Base-by-base conservation (phyloP, 345 rosid species). In the Erodium maritimum region DNA sequence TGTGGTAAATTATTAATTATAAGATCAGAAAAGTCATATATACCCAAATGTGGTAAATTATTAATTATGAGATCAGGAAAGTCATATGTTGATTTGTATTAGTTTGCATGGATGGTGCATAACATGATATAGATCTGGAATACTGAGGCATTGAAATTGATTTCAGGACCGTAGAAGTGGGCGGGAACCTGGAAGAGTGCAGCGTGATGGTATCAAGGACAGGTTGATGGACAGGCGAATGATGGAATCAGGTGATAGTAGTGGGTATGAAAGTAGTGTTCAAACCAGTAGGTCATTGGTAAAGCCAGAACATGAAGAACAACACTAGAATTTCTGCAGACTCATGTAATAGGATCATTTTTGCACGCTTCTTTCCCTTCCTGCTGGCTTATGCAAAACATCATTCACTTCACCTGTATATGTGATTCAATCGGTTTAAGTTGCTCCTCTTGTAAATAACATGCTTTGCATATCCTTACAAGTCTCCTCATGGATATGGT, bases 231-330 rank as follows among this genome's bases (percentile, higher is more conserved):
- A 84, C 60, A 75, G 62, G 59, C 79, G 29, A 50, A 79, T 80
- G 45, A 61, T 19, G 22, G 96, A 91, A 79, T 78, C 90, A 22
- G 87, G 86, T 55, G 88, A 82, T 63, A 86, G 95, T 76, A 86
- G 86, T 61, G 79, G 95, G 46, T 86, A 81, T 21, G 86, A 83
- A 60, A 83, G 87, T 66, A 72, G 77, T 58, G 70, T 54, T 23
- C 87, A 72, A 53, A 71, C 75, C 64, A 74, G 55, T 57, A 66
- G 62, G 61, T 61, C 80, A 37, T 37, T 67, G 55, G 69, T 67
- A 71, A 75, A 74, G 67, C 75, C 61, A 65, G 82, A 75, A 64
- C 52, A 65, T 20, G 80, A 66, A 52, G 75, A 76, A 64, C 76
- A 68, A 42, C 48, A 42, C 11, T 42, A 37, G 46, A 37, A 1